Evolutionary conservation across 257 asterid species (phyloP), one percentile per base, ranked within the genome.

Genomic region (Ballota nigra): DNA sequence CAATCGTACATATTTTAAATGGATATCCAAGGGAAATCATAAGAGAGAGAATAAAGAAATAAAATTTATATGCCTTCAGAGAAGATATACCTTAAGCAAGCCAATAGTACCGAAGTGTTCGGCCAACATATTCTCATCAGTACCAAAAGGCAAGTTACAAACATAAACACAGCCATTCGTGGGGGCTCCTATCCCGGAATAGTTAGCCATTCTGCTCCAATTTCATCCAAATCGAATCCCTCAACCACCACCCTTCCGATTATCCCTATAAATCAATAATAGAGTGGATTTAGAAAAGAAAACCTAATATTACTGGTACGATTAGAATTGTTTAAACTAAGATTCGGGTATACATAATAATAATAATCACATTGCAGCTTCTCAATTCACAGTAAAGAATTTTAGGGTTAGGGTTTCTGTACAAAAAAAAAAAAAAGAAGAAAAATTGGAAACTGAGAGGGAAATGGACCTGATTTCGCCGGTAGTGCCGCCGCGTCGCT

Each of bases 81-180:
- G 23, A 34, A 77, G 28, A 49, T 84, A 78, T 86, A 94, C 99
- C 99, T 92, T 95, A 23, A 95, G 84, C 94, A 95, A 75, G 67
- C 99, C 99, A 80, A 92, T 92, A 3, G 98, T 95, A 71, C 99
- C 95, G 81, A 95, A 95, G 84, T 83, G 83, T 45, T 95, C 98
- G 58, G 99, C 98, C 71, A 95, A 66, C 99, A 95, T 95, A 68
- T 86, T 83, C 79, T 92, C 99, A 78, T 83, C 90, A 16, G 99
- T 95, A 9, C 99, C 97, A 26, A 76, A 76, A 69, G 97, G 99
- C 86, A 95, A 83, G 70, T 95, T 89, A 79, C 95, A 95, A 36
- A 95, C 98, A 77, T 95, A 95, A 43, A 95, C 88, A 73, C 86
- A 86, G 53, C 96, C 95, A 68, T 92, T 91, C 38, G 88, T 81